phyloP scores from a whole-genome alignment of 768 basidiomycete species.

The Saitozyma podzolica region DNA sequence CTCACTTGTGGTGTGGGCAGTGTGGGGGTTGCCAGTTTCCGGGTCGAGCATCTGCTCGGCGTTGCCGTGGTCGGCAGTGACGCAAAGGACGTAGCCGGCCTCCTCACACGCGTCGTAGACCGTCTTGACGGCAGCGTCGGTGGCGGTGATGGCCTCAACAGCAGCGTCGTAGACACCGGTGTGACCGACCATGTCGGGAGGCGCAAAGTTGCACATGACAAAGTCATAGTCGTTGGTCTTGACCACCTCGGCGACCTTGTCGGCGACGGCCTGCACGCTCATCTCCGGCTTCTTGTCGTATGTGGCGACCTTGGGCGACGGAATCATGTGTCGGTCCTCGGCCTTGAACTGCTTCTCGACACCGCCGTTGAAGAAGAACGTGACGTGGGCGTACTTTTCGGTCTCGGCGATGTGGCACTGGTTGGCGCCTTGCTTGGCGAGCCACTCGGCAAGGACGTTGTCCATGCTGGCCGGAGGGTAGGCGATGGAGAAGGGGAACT shows the following conservation, averaged over 20 bases:
- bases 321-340: slow-evolving; percentile 83
- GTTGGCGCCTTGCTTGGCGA: slow-evolving; percentile 72
- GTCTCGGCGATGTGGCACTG: slow-evolving; percentile 93
- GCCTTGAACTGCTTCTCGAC: slow-evolving; percentile 84
- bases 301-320: slow-evolving; percentile 89
- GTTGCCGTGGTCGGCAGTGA: slow-evolving; percentile 94
- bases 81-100: slow-evolving; percentile 78
- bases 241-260: slow-evolving; percentile 87
- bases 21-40: slow-evolving; percentile 81
- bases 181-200: slow-evolving; percentile 96
- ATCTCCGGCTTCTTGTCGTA: slow-evolving; percentile 90
- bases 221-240: slow-evolving; percentile 72
- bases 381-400: slow-evolving; percentile 97
- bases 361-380: slow-evolving; percentile 97
- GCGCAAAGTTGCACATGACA: slow-evolving; percentile 97
- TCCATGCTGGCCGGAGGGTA: slow-evolving; percentile 95
- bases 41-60: slow-evolving; percentile 90
- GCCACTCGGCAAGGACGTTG: slow-evolving; percentile 91
- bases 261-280: slow-evolving; percentile 83
- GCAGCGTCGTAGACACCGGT: slow-evolving; percentile 90
- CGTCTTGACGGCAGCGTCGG: slow-evolving; percentile 83
- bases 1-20: slow-evolving; percentile 55
- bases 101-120: slow-evolving; percentile 81
- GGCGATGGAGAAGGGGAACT: slow-evolving; percentile 83
- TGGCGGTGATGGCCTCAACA: slow-evolving; percentile 80